Percentiles rank a stretch among this genome's conserved stretches.
phyloP scores from a whole-genome alignment of 2,329 filamentous ascomycete species.

The Endocalyx cinctus region DNA sequence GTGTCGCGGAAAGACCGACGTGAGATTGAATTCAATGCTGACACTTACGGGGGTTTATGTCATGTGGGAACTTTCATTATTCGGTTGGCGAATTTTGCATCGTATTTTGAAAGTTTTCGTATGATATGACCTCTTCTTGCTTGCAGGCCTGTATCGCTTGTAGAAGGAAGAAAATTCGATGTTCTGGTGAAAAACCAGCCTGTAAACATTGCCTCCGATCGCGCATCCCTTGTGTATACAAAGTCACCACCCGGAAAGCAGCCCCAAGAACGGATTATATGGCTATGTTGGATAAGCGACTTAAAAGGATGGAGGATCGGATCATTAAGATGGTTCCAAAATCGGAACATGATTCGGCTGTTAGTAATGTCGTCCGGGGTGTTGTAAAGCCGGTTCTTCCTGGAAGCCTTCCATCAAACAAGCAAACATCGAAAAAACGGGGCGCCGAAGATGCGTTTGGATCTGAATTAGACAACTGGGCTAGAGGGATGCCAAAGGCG shows the following conservation, averaged over 20 bases:
- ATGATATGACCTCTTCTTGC: no score
- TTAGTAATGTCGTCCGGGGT: conserved; percentile 68
- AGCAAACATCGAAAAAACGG: conserved; percentile 69
- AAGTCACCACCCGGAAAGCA: conserved; percentile 90
- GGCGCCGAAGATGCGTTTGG: conserved; percentile 84
- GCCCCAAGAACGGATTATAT: conserved; percentile 96
- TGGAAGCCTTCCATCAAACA: conserved; percentile 44
- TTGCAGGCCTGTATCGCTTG: conserved; percentile 98
- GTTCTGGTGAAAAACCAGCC: conserved; percentile 93
- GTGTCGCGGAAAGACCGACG: no score
- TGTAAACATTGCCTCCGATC: conserved; percentile 95
- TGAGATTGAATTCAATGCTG: no score
- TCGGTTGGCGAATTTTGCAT: no score
- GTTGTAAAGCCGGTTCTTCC: conserved; percentile 76
- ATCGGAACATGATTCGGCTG: conserved; percentile 63
- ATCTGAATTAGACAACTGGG: conserved; percentile 76
- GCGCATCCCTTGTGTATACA: conserved; percentile 94
- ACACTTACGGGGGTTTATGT: no score
- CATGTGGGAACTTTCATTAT: no score
- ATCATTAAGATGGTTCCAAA: conserved; percentile 95
- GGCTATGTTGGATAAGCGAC: conserved; percentile 94
- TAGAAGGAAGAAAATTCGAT: conserved; percentile 94
- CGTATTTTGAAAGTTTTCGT: no score
- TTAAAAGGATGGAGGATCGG: conserved; percentile 96
- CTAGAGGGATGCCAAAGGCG: conserved; percentile 52